Evolutionary conservation across 768 basidiomycete species (phyloP).

Genomic region (Cubamyces lactineus): DNA sequence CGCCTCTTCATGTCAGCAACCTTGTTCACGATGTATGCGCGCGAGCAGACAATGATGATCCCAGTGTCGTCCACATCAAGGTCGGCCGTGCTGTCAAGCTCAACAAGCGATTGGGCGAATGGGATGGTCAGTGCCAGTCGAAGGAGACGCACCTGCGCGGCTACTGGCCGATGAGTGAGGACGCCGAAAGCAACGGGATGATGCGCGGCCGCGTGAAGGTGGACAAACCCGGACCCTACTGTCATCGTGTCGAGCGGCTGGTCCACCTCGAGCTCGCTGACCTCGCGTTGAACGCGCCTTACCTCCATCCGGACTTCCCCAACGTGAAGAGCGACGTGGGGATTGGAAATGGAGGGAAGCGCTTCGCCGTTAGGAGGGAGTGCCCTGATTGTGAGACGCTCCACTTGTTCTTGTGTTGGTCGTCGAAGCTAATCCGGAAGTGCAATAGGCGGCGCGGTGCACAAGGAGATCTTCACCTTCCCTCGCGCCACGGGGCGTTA

Average conservation of each 20-base stretch:
- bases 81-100: slow-evolving; percentile 80
- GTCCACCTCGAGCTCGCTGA: slow-evolving; percentile 83
- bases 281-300: slow-evolving; percentile 56
- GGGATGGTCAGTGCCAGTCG: slow-evolving; percentile 81
- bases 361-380: slow-evolving; percentile 23
- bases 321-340: slow-evolving; percentile 28
- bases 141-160: slow-evolving; percentile 76
- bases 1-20: not conserved
- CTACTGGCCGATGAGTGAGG: slow-evolving; percentile 66
- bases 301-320: slow-evolving; percentile 58
- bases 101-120: slow-evolving; percentile 72
- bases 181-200: slow-evolving; percentile 46
- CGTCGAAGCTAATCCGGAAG: slow-evolving; percentile 10
- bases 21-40: not conserved
- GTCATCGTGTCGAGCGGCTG: slow-evolving; percentile 77
- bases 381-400: slow-evolving; percentile 50
- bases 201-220: slow-evolving; percentile 68
- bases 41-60: slow-evolving; percentile 39
- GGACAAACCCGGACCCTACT: slow-evolving; percentile 64
- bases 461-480: slow-evolving; percentile 84
- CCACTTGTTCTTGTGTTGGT: slow-evolving; percentile 13
- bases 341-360: slow-evolving; percentile 12
- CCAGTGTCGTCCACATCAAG: slow-evolving; percentile 63
- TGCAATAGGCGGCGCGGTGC: slow-evolving; percentile 53
- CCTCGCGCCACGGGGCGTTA: slow-evolving; percentile 56